Conservation (phyloP, 805 yeast species). For the Candida ovalis region DNA sequence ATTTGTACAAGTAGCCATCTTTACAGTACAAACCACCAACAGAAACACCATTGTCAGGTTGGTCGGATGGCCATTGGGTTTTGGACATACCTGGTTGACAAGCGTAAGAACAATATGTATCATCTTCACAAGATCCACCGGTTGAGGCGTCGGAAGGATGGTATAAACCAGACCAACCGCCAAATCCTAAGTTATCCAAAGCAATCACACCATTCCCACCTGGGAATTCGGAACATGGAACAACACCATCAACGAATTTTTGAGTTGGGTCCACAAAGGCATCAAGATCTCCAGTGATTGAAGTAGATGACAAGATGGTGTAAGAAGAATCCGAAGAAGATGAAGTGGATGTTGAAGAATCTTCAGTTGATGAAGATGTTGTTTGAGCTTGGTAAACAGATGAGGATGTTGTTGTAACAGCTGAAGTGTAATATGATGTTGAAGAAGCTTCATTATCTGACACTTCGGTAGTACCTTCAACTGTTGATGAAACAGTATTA, state of each 20-base stretch:
- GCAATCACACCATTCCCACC: constrained; percentile 80
- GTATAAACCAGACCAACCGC: constrained; percentile 59
- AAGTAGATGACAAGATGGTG: constrained; percentile 26
- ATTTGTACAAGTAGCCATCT: constrained; percentile 56
- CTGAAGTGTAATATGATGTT: constrained; percentile 8
- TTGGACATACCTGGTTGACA: constrained; percentile 99
- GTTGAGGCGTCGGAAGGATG: constrained; percentile 58
- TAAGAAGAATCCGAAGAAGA: constrained; percentile 48
- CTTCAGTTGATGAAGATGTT: constrained; percentile 26
- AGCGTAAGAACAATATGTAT: constrained; percentile 94
- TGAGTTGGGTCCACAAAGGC: constrained; percentile 44
- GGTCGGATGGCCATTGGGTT: constrained; percentile 93
- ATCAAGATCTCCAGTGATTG: constrained; percentile 49
- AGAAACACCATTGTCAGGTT: constrained; percentile 86
- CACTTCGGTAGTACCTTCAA: constrained; percentile 22
- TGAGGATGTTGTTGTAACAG: constrained; percentile 23
- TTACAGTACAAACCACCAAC: constrained; percentile 71
- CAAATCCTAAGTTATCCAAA: constrained; percentile 66
- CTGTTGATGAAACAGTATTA: constrained; percentile 36
- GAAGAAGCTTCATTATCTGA: constrained; percentile 2
- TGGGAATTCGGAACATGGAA: constrained; percentile 69
- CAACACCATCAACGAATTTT: constrained; percentile 68
- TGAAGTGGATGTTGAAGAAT: constrained; percentile 11
- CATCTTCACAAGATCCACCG: constrained; percentile 63
- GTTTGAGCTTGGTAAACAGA: constrained; percentile 17